These are phyloP conservation scores for Euphorbia peplus DNA, from an alignment of 345 rosid species.

Conservation along the genomic window DNA sequence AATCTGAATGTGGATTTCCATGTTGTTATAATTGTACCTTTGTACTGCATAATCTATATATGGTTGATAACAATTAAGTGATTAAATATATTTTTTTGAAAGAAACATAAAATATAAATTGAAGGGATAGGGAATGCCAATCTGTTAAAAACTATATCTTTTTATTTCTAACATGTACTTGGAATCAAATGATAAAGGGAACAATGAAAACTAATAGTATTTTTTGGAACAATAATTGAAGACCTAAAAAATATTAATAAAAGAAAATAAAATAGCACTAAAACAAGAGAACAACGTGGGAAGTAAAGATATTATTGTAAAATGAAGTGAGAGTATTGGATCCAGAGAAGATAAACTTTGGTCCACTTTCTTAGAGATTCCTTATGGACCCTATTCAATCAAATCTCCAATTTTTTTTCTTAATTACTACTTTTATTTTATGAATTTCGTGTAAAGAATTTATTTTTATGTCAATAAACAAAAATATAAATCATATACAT, in stretches of 20 bases:
- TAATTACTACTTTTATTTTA: neutral
- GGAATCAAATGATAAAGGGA: neutral
- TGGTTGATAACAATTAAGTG: no score
- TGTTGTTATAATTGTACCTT: no score
- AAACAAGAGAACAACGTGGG: conserved; percentile 23
- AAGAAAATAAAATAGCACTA: neutral
- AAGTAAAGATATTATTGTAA: conserved; percentile 31
- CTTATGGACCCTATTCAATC: conserved; percentile 3
- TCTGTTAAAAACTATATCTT: conserved; percentile 6
- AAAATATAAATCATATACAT: conserved; percentile 35
- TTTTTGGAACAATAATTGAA: conserved; percentile 26
- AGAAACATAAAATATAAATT: no score
- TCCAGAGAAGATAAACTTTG: conserved; percentile 29
- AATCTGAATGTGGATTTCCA: no score
- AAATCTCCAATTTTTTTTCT: no score
- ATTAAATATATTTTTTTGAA: no score
- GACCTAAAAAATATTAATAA: neutral
- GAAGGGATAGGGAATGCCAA: neutral
- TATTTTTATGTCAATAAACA: conserved; percentile 18
- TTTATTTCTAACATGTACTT: conserved; percentile 3
- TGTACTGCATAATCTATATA: no score
- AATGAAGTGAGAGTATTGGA: conserved; percentile 4
- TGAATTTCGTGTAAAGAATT: no score
- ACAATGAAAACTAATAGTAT: neutral
- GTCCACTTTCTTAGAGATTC: conserved; percentile 31